Conservation (phyloP, 1,139 yeast species). For the Pichia sp. region DNA sequence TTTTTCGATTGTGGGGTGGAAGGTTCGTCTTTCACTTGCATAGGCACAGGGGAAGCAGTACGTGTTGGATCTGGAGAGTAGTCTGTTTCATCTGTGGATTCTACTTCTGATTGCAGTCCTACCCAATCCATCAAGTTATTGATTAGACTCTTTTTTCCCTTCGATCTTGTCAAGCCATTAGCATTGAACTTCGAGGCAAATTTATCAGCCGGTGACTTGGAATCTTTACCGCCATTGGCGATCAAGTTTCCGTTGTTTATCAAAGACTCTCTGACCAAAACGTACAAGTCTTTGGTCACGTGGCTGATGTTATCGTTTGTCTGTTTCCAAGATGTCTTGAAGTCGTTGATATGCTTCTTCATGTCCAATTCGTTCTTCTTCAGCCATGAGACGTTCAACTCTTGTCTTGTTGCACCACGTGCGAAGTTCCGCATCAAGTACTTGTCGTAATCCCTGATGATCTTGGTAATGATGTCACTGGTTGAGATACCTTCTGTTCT, state of each 20-base stretch:
- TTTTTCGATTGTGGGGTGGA: conserved; percentile 11
- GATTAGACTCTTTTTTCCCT: conserved; percentile 40
- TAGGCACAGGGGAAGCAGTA: not conserved
- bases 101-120: conserved; percentile 31
- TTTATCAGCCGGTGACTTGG: conserved; percentile 48
- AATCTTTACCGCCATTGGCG: conserved; percentile 14
- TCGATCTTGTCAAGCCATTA: conserved; percentile 42
- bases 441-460: conserved; percentile 92
- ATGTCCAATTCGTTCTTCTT: conserved; percentile 94
- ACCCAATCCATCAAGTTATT: conserved; percentile 71
- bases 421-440: conserved; percentile 95
- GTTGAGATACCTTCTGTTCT: conserved; percentile 96
- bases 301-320: conserved; percentile 66
- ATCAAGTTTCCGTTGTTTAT: conserved; percentile 36
- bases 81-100: conserved; percentile 18
- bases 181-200: conserved; percentile 58
- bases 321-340: conserved; percentile 78
- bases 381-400: conserved; percentile 92
- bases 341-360: conserved; percentile 83
- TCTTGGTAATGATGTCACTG: conserved; percentile 90
- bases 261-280: conserved; percentile 75
- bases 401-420: conserved; percentile 95
- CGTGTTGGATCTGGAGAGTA: conserved; percentile 7
- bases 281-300: conserved; percentile 75
- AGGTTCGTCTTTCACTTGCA: not conserved